Percentiles rank a stretch among this genome's conserved stretches.
Conservation (phyloP, 2,329 filamentous ascomycete species). For the Pestalotiopsis sp. region DNA sequence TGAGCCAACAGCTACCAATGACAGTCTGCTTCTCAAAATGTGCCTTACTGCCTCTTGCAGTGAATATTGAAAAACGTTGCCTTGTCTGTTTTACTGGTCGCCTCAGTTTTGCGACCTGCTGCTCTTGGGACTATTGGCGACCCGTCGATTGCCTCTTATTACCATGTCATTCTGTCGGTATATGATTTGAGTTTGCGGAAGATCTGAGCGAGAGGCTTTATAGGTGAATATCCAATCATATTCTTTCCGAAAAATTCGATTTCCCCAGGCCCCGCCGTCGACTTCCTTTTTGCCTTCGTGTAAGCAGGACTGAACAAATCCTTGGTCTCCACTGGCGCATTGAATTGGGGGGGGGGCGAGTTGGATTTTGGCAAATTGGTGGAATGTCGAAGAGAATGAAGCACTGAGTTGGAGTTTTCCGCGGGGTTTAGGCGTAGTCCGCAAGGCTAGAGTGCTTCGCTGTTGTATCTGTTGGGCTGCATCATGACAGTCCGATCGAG, state of each 20-base stretch:
- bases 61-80: not conserved
- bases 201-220: too few species aligned
- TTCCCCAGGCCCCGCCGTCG: too few species aligned
- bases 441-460: not conserved
- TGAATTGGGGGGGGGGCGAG: too few species aligned
- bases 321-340: too few species aligned
- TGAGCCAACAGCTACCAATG: not conserved
- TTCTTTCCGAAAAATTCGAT: too few species aligned
- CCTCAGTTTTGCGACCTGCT: not conserved
- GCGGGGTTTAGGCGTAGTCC: not conserved
- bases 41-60: not conserved
- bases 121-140: not conserved
- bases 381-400: not conserved
- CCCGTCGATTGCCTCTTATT: too few species aligned
- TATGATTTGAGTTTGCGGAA: not conserved
- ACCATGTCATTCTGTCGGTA: too few species aligned
- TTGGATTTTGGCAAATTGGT: too few species aligned
- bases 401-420: not conserved
- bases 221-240: too few species aligned
- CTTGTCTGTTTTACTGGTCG: not conserved
- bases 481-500: conserved; percentile 13
- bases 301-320: too few species aligned
- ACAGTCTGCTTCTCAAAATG: not conserved
- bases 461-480: not conserved
- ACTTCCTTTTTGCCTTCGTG: too few species aligned